These are phyloP conservation scores for Phialocephala subalpina DNA, from an alignment of 2,329 filamentous ascomycete genomes.

Conservation along the genomic window DNA sequence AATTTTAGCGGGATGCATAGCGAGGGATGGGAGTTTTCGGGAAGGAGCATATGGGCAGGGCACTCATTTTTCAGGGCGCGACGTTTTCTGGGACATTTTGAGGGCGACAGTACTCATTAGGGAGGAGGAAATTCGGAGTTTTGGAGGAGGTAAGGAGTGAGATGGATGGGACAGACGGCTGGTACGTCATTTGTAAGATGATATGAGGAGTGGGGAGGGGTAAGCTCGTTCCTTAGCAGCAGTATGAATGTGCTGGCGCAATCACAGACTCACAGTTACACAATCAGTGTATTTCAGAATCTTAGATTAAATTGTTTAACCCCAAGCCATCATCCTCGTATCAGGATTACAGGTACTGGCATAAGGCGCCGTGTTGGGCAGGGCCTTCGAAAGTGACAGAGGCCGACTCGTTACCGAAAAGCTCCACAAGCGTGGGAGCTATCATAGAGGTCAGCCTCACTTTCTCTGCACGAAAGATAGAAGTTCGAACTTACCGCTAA, in stretches of 20 bases:
- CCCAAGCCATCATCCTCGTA: too few relatives aligned
- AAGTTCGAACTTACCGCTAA: background rate
- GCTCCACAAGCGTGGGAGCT: conserved; percentile 12
- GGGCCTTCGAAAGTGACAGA: conserved; percentile 14
- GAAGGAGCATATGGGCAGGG: background rate
- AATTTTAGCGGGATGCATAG: background rate
- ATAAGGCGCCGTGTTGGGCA: background rate
- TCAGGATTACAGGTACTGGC: background rate
- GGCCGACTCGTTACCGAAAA: conserved; percentile 18
- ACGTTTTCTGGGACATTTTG: too few relatives aligned
- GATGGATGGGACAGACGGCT: background rate
- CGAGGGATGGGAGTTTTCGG: background rate
- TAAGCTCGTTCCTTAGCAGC: background rate
- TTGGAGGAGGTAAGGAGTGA: background rate
- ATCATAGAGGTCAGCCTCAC: background rate
- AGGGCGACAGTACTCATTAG: background rate
- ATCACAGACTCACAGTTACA: background rate
- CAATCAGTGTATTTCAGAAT: too few relatives aligned
- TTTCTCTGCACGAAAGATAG: background rate
- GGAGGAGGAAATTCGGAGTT: background rate
- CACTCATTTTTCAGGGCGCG: too few relatives aligned
- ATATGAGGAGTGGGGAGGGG: background rate
- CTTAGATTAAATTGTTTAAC: too few relatives aligned
- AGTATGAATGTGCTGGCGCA: background rate
- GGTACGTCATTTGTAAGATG: background rate